Evolutionary conservation across 768 basidiomycete genomes (phyloP), one percentile per base, ranked within the genome.

Genomic region (Hebeloma cylindrosporum): DNA sequence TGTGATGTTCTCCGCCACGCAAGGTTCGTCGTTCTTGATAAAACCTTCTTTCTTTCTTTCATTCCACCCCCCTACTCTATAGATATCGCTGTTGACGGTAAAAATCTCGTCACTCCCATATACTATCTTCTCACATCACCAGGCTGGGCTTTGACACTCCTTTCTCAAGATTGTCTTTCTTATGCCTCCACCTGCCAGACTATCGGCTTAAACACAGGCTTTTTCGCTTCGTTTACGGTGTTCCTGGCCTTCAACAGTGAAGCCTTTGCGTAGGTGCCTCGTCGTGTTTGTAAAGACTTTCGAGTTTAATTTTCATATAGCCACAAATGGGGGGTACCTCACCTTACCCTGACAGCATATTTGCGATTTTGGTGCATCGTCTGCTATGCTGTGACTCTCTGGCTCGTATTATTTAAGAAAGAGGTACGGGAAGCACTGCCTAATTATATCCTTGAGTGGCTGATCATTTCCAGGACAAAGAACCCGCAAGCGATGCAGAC

Each of bases 131-230:
- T n/a, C 40, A 21, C 26, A 4, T n/a, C 4, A 32, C 27, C 48
- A 85, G 83, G 83, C 22, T 88, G 86, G 87, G 88, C 83, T 14
- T 74, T 88, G 43, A 92, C 88, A 3, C 75, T 83, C 25, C 80
- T 99, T 35, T 98, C 95, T 2, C 83, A 90, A 49, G 93, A 93
- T 52, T 94, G 93, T 60, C 68, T 98, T 27, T 92, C 94, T 13
- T 99, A 94, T 59, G 96, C 96, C 3, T 96, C 93, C 13, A 98
- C 94, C 5, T 97, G 95, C 46, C 96, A 99, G 65, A 98, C 96
- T 1, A 91, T 98, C 48, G 96, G 96, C 9, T 74, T 99, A 18
- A 97, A 95, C 56, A 88, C 90, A 1, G 96, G 96, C 4, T 97
- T 85, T 65, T 94, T 98, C 59, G 78, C 93, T 22, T 93, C 92